A percentile compares a stretch with the other conserved stretches of the same genome.
These are phyloP conservation scores for Trichosporon asahii DNA, from an alignment of 1,284 basidiomycete genomes.

Conservation along the genomic window DNA sequence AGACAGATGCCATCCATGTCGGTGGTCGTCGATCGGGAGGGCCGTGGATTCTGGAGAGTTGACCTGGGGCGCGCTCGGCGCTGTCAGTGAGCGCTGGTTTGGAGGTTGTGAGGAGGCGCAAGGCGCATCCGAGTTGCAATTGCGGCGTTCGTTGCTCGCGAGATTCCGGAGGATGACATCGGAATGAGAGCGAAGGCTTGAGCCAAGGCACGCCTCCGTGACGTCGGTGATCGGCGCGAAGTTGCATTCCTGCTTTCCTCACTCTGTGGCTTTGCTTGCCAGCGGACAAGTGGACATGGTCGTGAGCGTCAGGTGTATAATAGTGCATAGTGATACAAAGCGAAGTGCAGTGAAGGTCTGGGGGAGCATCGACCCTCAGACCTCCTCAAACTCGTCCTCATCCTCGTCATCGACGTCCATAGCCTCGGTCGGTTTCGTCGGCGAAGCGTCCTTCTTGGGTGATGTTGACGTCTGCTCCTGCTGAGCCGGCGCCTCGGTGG, in stretches of 20 bases:
- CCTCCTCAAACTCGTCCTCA: slow-evolving; percentile 36
- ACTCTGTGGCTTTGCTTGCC: no score
- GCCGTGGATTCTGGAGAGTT: no score
- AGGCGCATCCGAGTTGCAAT: background rate
- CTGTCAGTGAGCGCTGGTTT: background rate
- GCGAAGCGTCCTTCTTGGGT: background rate
- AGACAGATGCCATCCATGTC: no score
- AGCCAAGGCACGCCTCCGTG: background rate
- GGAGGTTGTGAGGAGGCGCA: background rate
- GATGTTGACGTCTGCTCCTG: background rate
- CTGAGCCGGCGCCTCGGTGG: background rate
- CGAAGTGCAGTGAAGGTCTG: background rate
- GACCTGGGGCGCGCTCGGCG: background rate
- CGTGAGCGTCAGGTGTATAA: no score
- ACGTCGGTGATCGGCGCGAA: background rate
- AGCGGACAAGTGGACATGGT: no score
- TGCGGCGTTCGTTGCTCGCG: background rate
- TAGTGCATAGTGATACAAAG: background rate
- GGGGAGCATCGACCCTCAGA: slow-evolving; percentile 10
- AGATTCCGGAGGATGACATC: background rate
- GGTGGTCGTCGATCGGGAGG: no score
- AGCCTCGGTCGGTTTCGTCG: slow-evolving; percentile 2
- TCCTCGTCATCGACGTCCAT: slow-evolving; percentile 31
- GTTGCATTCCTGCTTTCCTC: no score
- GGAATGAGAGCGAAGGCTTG: background rate